Base-by-base conservation (phyloP, 345 rosid genomes). In the Eucalyptus globulus region DNA sequence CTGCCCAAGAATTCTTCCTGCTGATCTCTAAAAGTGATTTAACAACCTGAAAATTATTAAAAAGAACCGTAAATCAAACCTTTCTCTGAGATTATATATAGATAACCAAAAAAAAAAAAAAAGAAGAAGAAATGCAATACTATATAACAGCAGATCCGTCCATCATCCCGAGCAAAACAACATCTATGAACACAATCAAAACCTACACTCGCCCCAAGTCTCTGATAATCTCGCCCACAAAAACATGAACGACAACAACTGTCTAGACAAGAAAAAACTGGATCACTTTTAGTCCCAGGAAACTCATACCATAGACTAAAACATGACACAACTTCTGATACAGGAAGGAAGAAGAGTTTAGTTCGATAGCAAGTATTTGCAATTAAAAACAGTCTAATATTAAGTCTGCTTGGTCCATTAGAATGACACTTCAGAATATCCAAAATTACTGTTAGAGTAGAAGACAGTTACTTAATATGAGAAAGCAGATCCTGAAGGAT, bases 1-100 rank as follows among this genome's bases (percentile, higher is more conserved):
- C 99, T 86, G 99, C 99, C 99, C 99, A 98, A 81, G 96, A 97
- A 92, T 97, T 95, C 88, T 80, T 85, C 93, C 98, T 93, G 95
- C 99, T 95, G 86, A 91, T 91, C 93, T 91, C 93, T 90, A 98
- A 89, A 86, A 98, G 94, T 87, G 95, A 94, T 94, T 94, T 98
- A 87, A 98, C 91, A 88, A 97, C 99, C 99, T 98, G 95, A 91
- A 91, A 87, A 88, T 50, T 83, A 87, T 67, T 51, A 89, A 45
- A 51, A n/a, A 86, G 58, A 86, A 86, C n/a, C 87, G 17, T 49
- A 86, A 49, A 86, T 49, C 87, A 49, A n/a, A 29, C 40, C 26
- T 47, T 53, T 34, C 37, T 29, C 87, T 49, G 34, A 86, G 53
- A 53, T 49, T 34, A 86, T n/a, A 14, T 37, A 29, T 60, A 86